These are phyloP conservation scores for Nematodospora anomalae DNA, from an alignment of 1,139 yeast genomes.

Conservation along the genomic window DNA sequence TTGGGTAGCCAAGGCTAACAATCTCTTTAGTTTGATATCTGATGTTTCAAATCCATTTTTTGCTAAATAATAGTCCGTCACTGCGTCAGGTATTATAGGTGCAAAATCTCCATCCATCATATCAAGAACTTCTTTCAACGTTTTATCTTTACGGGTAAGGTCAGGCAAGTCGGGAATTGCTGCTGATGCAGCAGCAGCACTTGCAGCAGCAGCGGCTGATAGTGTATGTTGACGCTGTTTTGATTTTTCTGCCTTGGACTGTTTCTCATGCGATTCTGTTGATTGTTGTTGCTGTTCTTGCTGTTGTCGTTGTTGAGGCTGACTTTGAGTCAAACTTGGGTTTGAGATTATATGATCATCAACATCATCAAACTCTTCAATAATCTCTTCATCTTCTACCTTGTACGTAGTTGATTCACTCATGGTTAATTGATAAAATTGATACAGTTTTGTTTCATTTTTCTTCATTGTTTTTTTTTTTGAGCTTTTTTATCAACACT, in stretches of 20 bases:
- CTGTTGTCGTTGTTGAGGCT: conserved; percentile 5
- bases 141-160: conserved; percentile 79
- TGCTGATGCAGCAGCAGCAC: conserved; percentile 14
- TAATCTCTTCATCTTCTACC: conserved; percentile 14
- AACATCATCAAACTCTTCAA: conserved; percentile 32
- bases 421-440: conserved; percentile 4
- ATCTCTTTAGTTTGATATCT: conserved; percentile 76
- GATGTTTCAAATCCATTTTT: conserved; percentile 86
- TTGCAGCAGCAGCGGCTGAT: conserved; percentile 13
- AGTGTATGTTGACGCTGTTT: conserved; percentile 13
- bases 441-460: conserved; percentile 3
- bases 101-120: conserved; percentile 88
- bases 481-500: conserved; percentile 2
- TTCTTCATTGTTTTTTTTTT: conserved; percentile 1
- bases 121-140: conserved; percentile 79
- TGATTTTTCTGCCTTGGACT: conserved; percentile 13
- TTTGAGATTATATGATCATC: conserved; percentile 17
- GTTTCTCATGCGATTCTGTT: conserved; percentile 4
- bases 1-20: conserved; percentile 92
- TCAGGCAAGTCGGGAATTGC: conserved; percentile 61
- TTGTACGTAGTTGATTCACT: conserved; percentile 5
- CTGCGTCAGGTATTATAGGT: conserved; percentile 96
- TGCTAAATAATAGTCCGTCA: conserved; percentile 89
- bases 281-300: conserved; percentile 7
- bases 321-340: background rate